A percentile compares a stretch with the other conserved stretches of the same genome.
phyloP scores from a whole-genome alignment of 1,284 basidiomycete genomes.

The Takashimella tepidaria region DNA sequence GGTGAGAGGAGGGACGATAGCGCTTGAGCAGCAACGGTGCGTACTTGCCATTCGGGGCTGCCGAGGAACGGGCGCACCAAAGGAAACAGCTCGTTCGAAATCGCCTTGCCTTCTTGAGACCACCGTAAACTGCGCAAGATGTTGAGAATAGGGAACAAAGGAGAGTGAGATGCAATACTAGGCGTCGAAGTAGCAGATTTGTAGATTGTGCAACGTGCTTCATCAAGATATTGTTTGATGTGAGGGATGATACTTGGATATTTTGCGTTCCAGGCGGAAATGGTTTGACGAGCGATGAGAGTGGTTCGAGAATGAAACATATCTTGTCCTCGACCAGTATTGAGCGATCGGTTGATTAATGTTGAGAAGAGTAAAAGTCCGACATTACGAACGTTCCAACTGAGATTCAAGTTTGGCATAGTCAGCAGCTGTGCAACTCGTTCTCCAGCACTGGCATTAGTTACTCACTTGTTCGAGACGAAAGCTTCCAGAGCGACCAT shows the following conservation, averaged over 20 bases:
- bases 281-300: slow-evolving; percentile 30
- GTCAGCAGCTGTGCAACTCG: background rate
- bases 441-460: background rate
- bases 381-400: slow-evolving; percentile 48
- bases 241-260: slow-evolving; percentile 37
- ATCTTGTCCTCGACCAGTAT: slow-evolving; percentile 27
- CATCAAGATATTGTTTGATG: slow-evolving; percentile 20
- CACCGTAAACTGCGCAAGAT: slow-evolving; percentile 39
- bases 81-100: slow-evolving; percentile 20
- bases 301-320: slow-evolving; percentile 26
- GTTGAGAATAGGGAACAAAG: slow-evolving; percentile 43
- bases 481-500: slow-evolving; percentile 41
- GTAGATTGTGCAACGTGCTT: background rate
- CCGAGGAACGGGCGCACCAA: slow-evolving; percentile 26
- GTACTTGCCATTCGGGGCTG: slow-evolving; percentile 37
- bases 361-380: slow-evolving; percentile 45
- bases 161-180: slow-evolving; percentile 23
- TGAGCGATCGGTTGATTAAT: slow-evolving; percentile 37
- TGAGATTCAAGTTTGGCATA: slow-evolving; percentile 15
- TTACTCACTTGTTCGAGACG: slow-evolving; percentile 38
- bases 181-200: background rate
- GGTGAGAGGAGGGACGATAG: slow-evolving; percentile 35
- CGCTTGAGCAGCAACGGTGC: slow-evolving; percentile 42
- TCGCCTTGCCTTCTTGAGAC: slow-evolving; percentile 18
- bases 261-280: slow-evolving; percentile 31